Evolutionary conservation across 2,329 filamentous ascomycete species (phyloP).

Genomic region (Xylariales sp.): DNA sequence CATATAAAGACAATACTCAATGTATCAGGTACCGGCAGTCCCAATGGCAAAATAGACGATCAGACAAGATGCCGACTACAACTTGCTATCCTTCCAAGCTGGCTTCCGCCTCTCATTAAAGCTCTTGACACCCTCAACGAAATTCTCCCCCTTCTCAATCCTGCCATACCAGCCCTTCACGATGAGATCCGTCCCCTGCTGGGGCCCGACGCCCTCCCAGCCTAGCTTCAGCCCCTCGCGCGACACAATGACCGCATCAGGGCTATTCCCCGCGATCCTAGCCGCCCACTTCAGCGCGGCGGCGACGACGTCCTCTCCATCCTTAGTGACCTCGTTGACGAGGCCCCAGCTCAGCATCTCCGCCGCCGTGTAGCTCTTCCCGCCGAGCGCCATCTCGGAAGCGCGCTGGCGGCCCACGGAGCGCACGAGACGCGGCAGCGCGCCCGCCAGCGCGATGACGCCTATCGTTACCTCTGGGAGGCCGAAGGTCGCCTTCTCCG

Average conservation of each 20-base stretch:
- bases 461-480: slow-evolving; percentile 79
- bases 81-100: slow-evolving; percentile 72
- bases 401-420: slow-evolving; percentile 76
- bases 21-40: too few species aligned
- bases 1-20: not conserved
- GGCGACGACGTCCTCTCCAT: slow-evolving; percentile 58
- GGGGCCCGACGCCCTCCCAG: slow-evolving; percentile 76
- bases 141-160: slow-evolving; percentile 76
- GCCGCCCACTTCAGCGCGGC: slow-evolving; percentile 71
- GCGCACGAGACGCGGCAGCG: slow-evolving; percentile 72
- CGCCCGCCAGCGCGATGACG: slow-evolving; percentile 77
- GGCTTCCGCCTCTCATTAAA: slow-evolving; percentile 82
- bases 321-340: slow-evolving; percentile 72
- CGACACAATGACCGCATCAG: slow-evolving; percentile 80
- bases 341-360: slow-evolving; percentile 75
- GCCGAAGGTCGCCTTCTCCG: slow-evolving; percentile 68
- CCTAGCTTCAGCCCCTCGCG: slow-evolving; percentile 77
- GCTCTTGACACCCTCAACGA: slow-evolving; percentile 77
- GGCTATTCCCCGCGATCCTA: slow-evolving; percentile 73
- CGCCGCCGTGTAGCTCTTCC: slow-evolving; percentile 66
- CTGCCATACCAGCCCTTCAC: slow-evolving; percentile 67
- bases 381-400: slow-evolving; percentile 76
- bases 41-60: not conserved
- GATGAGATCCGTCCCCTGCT: slow-evolving; percentile 69
- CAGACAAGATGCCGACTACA: slow-evolving; percentile 52